Evolutionary conservation across 75 land plant species (phyloP), one percentile per base, ranked within the genome.

Genomic region (Picea sitchensis): DNA sequence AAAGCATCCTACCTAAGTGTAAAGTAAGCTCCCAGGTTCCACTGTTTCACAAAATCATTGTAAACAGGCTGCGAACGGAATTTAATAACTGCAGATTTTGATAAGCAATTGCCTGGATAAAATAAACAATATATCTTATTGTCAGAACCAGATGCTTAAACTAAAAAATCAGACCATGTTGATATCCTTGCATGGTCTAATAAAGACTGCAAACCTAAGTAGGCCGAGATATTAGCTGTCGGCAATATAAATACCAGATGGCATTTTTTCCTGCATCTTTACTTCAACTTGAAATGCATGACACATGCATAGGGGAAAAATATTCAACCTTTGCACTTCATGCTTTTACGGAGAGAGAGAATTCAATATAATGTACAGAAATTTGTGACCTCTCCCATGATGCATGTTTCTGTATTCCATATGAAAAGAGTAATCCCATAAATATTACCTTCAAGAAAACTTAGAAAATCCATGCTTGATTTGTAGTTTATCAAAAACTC

Each of bases 11-110:
- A 97, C 99, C 98, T 92, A 73, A 95, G 76, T 58, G 94, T 89
- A 81, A 93, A 97, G 80, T 97, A 97, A 58, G 88, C 96, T 41
- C 92, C 94, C 79, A 93, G 76, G 67, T 97, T 97, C 99, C 99
- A 97, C 58, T 86, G 94, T 80, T 87, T 92, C 87, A 97, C 75
- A 82, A 95, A 97, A 23, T 97, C 97, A 54, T 61, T 59, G 79
- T 92, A 97, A 0, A 92, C 89, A 64, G 85, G 76, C 78, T 90
- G 90, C 17, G 91, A 81, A 58, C 98, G 89, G 78, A 93, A 91
- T 65, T 84, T 88, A 44, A 80, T 65, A 76, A 93, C 94, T 67
- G 96, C 93, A 82, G 91, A 81, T 85, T 87, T 90, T 47, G 98
- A 93, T 51, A 90, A 90, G 72, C 98, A 97, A 80, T 82, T 86